phyloP scores from a whole-genome alignment of 257 asterid species.

The Jacaranda mimosifolia region DNA sequence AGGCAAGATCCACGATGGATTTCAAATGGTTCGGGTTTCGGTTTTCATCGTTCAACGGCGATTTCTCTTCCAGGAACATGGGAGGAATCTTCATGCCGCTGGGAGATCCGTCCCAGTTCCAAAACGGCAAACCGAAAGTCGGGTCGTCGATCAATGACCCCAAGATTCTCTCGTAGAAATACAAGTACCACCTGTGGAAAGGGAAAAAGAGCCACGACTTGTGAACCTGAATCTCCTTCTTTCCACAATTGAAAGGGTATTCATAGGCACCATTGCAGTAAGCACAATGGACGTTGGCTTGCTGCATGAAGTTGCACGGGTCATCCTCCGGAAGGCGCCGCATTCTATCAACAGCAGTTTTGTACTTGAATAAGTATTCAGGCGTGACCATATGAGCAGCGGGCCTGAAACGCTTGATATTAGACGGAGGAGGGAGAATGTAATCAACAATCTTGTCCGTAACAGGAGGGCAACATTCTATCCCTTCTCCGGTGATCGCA shows the following conservation, averaged over 20 bases:
- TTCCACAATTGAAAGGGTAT: no score
- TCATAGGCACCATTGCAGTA: neutral
- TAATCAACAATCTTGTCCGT: neutral
- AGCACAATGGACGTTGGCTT: neutral
- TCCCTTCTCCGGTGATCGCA: neutral
- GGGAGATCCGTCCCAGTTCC: neutral
- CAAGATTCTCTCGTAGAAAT: neutral
- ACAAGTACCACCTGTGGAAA: conserved; percentile 3
- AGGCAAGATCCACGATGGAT: neutral
- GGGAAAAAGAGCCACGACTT: neutral
- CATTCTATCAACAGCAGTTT: neutral
- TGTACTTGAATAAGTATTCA: neutral
- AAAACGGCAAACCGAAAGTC: neutral
- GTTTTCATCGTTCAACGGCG: neutral
- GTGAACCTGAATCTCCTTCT: neutral
- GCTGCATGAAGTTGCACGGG: neutral
- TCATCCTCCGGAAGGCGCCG: neutral
- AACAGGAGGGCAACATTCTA: neutral
- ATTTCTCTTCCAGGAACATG: neutral
- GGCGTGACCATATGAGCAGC: neutral
- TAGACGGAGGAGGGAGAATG: neutral
- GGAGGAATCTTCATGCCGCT: neutral
- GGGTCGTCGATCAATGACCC: neutral
- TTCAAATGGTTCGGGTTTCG: neutral
- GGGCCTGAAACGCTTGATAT: neutral